Evolutionary conservation across 768 basidiomycete species (phyloP).

Genomic region (Suillus luteus): DNA sequence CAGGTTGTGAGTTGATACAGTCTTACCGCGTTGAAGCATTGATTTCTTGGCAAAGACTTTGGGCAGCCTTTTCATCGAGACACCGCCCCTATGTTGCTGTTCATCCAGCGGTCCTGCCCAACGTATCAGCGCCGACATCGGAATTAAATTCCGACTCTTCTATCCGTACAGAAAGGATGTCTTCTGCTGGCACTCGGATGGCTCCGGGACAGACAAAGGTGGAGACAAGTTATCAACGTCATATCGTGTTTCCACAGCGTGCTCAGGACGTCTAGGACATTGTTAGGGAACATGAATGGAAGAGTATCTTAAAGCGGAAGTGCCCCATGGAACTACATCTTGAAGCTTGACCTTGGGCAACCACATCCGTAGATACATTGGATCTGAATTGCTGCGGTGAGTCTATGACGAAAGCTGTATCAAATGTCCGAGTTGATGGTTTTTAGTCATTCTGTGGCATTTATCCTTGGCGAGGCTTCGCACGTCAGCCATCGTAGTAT

Average conservation of each 20-base stretch:
- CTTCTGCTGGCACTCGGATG: background rate
- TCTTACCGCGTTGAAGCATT: background rate
- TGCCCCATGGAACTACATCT: background rate
- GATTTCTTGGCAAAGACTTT: background rate
- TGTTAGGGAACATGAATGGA: background rate
- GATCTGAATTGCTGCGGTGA: background rate
- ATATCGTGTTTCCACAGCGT: background rate
- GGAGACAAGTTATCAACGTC: background rate
- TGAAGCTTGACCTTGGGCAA: background rate
- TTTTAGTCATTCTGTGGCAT: constrained; percentile 2
- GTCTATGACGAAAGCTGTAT: background rate
- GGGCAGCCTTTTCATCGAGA: no score
- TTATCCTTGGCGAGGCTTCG: constrained; percentile 1
- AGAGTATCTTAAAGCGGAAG: background rate
- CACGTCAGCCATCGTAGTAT: background rate
- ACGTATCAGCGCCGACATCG: background rate
- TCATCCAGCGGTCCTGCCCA: background rate
- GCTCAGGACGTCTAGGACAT: background rate
- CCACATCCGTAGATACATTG: background rate
- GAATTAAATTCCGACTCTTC: background rate
- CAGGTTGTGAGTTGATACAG: background rate
- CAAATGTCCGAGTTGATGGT: background rate
- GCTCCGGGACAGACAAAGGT: background rate
- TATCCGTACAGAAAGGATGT: background rate
- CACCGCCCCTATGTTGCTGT: background rate